Evolutionary conservation across 176 grass and related monocot species (phyloP).

Genomic region (Lolium rigidum): DNA sequence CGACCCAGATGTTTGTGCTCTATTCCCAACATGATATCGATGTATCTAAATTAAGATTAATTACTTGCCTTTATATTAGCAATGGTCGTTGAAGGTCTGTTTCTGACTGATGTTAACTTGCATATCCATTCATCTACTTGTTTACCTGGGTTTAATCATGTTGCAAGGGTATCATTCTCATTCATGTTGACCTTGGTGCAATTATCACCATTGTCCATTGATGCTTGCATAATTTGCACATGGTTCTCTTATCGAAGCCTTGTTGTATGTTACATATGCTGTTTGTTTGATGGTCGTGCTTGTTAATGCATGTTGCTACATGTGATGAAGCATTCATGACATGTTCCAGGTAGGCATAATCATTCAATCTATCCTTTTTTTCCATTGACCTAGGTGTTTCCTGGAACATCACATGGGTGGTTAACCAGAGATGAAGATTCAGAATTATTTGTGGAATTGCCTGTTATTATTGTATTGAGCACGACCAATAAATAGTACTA

Average conservation of each 20-base stretch:
- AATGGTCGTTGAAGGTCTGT: neutral
- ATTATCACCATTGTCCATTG: neutral
- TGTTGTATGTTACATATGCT: neutral
- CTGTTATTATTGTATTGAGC: neutral
- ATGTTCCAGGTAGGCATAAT: slow-evolving; percentile 35
- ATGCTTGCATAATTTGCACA: slow-evolving; percentile 32
- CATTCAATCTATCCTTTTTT: neutral
- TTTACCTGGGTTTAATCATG: neutral
- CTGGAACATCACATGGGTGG: neutral
- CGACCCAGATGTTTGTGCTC: neutral
- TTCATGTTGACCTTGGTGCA: slow-evolving; percentile 22
- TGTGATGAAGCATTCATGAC: slow-evolving; percentile 38
- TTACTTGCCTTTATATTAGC: neutral
- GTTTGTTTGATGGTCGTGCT: slow-evolving; percentile 19
- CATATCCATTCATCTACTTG: neutral
- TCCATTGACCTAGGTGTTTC: slow-evolving; percentile 28
- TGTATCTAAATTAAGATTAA: neutral
- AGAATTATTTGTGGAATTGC: neutral
- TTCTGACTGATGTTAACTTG: neutral
- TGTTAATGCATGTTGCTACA: slow-evolving; percentile 23
- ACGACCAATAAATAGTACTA: neutral
- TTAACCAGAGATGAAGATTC: neutral
- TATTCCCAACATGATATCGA: neutral
- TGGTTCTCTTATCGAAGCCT: neutral
- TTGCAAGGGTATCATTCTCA: slow-evolving; percentile 16